phyloP scores from a whole-genome alignment of 441 rosid species.

The Bocquillonia castaneifolia region DNA sequence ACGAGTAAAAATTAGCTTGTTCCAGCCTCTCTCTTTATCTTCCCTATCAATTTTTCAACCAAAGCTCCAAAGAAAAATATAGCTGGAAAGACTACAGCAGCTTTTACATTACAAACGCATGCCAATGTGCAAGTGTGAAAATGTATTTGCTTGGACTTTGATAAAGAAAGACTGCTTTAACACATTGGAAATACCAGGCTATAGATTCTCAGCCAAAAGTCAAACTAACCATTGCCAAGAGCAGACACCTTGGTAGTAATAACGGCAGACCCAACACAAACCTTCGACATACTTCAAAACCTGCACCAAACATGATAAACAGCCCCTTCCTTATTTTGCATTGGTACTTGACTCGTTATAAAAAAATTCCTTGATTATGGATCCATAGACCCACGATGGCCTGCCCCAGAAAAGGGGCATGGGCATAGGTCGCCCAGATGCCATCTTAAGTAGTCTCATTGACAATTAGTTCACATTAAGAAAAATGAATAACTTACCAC shows the following conservation, averaged over 20 bases:
- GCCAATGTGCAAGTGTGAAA: background rate
- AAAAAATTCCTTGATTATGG: background rate
- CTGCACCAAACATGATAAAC: conserved; percentile 37
- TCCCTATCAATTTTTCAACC: background rate
- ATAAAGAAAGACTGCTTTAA: background rate
- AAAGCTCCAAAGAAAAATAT: background rate
- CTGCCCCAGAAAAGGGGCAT: no score
- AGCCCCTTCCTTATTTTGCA: background rate
- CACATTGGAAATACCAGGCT: background rate
- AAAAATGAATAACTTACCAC: conserved; percentile 50
- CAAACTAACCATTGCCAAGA: conserved; percentile 95
- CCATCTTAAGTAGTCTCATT: no score
- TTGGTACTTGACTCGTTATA: background rate
- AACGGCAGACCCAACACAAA: conserved; percentile 93
- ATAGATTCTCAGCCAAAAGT: background rate
- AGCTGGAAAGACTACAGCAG: background rate
- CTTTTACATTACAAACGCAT: background rate
- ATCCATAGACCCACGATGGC: no score
- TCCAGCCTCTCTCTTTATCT: background rate
- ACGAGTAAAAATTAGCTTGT: background rate
- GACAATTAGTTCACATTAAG: background rate
- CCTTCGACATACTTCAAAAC: conserved; percentile 90
- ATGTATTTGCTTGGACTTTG: background rate
- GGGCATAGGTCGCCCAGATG: no score
- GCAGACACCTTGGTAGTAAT: conserved; percentile 91